Evolutionary conservation across 2,329 filamentous ascomycete species (phyloP).

Genomic region (Aspergillus sp.): DNA sequence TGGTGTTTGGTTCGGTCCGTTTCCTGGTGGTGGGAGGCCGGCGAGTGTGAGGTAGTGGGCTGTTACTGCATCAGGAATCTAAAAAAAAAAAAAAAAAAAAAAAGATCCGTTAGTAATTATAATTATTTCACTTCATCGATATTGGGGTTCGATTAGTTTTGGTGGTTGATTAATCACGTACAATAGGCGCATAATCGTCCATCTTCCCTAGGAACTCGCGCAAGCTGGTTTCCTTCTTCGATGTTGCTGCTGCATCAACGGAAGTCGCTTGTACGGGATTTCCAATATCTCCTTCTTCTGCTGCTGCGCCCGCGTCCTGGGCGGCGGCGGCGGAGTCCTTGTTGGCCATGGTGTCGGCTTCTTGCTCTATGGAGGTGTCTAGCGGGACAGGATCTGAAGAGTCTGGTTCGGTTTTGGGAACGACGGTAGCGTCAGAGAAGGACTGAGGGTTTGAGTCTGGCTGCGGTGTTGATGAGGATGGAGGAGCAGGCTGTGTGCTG

Average conservation of each 20-base stretch:
- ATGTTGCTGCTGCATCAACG: conserved; percentile 55
- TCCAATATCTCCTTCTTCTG: conserved; percentile 14
- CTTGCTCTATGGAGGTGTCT: conserved; percentile 37
- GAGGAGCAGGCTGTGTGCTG: conserved; percentile 9
- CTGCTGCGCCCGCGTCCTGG: conserved; percentile 12
- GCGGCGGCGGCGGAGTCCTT: conserved; percentile 17
- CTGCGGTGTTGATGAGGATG: conserved; percentile 18
- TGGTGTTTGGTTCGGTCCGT: conserved; percentile 75
- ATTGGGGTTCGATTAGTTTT: no score
- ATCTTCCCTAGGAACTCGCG: conserved; percentile 94
- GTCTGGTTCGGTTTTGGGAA: conserved; percentile 26
- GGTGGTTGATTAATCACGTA: conserved; percentile 48
- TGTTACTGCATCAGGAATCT: conserved; percentile 97
- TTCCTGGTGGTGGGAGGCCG: conserved; percentile 81
- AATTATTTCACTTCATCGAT: no score
- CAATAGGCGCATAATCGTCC: conserved; percentile 97
- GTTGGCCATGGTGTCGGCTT: conserved; percentile 34
- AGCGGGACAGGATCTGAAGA: conserved; percentile 24
- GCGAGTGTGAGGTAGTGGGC: conserved; percentile 97
- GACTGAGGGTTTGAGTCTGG: conserved; percentile 9
- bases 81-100: neutral
- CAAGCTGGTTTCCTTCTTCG: conserved; percentile 87
- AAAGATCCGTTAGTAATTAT: neutral
- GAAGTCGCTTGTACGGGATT: conserved; percentile 22
- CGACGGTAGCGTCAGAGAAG: conserved; percentile 19